Percentiles rank a stretch among this genome's conserved stretches.
These are phyloP conservation scores for Coemansia sp. DNA, from an alignment of 192 early-diverging fungal species.

Conservation along the genomic window DNA sequence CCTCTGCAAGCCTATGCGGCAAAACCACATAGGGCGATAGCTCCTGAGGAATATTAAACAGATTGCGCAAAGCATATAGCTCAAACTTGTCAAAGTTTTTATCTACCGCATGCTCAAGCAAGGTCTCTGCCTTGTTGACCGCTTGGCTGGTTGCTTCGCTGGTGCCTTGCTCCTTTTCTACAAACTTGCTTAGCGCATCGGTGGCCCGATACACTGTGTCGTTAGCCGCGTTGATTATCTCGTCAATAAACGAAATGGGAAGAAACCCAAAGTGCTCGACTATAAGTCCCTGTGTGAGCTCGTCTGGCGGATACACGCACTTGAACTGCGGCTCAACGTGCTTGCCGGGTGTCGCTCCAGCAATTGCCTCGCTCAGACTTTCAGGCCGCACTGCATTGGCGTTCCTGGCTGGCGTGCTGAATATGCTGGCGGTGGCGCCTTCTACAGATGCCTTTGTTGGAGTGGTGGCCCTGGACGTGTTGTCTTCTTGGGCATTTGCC, in stretches of 20 bases:
- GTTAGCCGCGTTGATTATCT: constrained; percentile 75
- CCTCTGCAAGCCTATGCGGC: constrained; percentile 28
- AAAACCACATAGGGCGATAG: constrained; percentile 39
- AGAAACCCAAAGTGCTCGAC: constrained; percentile 80
- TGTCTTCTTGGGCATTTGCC: too few species aligned
- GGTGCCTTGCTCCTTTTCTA: constrained; percentile 56
- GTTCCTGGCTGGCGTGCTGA: constrained; percentile 10
- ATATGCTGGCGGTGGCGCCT: too few species aligned
- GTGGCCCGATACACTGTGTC: constrained; percentile 69
- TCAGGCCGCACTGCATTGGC: constrained; percentile 1
- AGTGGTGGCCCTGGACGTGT: too few species aligned
- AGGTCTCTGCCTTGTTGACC: constrained; percentile 69
- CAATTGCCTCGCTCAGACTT: constrained; percentile 21
- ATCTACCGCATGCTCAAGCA: constrained; percentile 75
- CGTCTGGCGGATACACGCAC: constrained; percentile 49
- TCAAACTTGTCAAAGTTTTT: constrained; percentile 83
- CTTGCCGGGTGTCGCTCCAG: constrained; percentile 34
- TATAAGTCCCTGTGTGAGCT: constrained; percentile 46
- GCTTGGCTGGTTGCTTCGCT: constrained; percentile 53
- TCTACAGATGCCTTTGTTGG: too few species aligned
- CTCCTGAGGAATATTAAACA: constrained; percentile 64
- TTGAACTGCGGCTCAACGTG: constrained; percentile 28
- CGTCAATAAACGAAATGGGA: constrained; percentile 77
- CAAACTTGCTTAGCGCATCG: constrained; percentile 62
- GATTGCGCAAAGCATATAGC: constrained; percentile 67